phyloP scores from a whole-genome alignment of 2,329 filamentous ascomycete genomes.

The Aspergillus sp. region DNA sequence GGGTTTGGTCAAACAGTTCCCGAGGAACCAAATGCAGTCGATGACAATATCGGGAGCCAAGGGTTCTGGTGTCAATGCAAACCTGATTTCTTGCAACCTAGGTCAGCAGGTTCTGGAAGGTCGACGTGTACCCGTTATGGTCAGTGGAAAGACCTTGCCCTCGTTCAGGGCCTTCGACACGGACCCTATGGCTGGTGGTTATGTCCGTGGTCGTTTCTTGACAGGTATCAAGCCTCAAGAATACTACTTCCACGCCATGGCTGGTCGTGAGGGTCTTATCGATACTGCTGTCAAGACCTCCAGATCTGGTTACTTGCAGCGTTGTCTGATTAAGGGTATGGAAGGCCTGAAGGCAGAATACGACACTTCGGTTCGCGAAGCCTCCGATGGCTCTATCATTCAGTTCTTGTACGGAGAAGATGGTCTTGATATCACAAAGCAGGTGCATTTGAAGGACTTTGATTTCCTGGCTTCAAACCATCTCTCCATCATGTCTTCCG shows the following conservation, averaged over 20 bases:
- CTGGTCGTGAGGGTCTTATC: slow-evolving; percentile 93
- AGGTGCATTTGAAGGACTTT: slow-evolving; percentile 84
- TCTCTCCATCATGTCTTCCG: slow-evolving; percentile 65
- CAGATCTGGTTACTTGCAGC: slow-evolving; percentile 88
- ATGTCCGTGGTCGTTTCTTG: slow-evolving; percentile 92
- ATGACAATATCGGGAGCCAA: slow-evolving; percentile 98
- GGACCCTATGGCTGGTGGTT: slow-evolving; percentile 79
- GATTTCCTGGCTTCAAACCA: slow-evolving; percentile 84
- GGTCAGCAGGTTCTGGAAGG: slow-evolving; percentile 96
- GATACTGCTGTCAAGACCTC: slow-evolving; percentile 99
- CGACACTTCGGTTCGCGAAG: slow-evolving; percentile 83
- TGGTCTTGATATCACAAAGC: slow-evolving; percentile 86
- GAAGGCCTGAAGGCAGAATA: slow-evolving; percentile 89
- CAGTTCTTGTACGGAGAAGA: slow-evolving; percentile 98
- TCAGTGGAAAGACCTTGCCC: slow-evolving; percentile 90
- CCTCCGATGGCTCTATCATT: slow-evolving; percentile 78
- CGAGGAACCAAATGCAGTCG: slow-evolving; percentile 95
- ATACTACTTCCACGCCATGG: slow-evolving; percentile 99
- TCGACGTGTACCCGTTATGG: slow-evolving; percentile 90
- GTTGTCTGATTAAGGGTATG: slow-evolving; percentile 98
- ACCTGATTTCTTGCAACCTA: slow-evolving; percentile 93
- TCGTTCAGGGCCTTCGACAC: slow-evolving; percentile 92
- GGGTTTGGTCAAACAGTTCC: slow-evolving; percentile 84
- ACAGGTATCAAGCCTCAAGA: slow-evolving; percentile 95
- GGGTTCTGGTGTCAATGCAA: slow-evolving; percentile 86